Base-by-base conservation (phyloP, 495 filamentous ascomycete species). In the Hypoxylon fragiforme region DNA sequence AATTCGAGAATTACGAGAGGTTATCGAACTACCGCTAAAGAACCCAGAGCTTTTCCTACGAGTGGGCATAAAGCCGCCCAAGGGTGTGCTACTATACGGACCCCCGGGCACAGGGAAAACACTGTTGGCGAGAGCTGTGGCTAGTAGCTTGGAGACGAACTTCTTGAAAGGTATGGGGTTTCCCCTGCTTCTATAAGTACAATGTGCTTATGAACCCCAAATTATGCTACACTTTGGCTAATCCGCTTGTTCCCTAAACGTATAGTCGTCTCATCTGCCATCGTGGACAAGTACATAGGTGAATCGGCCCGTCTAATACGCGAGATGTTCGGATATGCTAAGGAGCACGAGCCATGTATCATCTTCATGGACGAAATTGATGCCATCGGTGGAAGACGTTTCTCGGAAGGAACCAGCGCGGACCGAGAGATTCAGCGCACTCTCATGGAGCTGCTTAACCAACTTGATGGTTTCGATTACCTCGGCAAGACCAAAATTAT, bases 351-450 rank as follows among this genome's bases (percentile, higher is more conserved):
- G 69, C 95, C 95, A 36, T 99, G 95, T 72, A 97, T 99, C 68
- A 99, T 99, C 73, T 99, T 99, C 83, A 99, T 99, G 95, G 95
- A 99, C 78, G 95, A 99, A 71, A 99, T 99, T 70, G 95, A 99
- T 67, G 95, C 95, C 63, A 99, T 99, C 67, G 95, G 95, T 68
- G 95, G 95, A 46, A 84, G 95, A 63, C 83, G 95, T 59, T 99
- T 99, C 66, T 95, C 89, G n/a, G 95, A 99, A 70, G 95, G 95
- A 60, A 99, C 95, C 49, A 95, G 90, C 24, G 95, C 95, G 18
- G 95, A 99, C 76, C 87, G 95, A 60, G 95, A 99, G 72, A 99
- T 99, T 61, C 95, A 99, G 77, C 89, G 95, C 52, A 99, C 95
- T 31, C 79, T 99, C 54, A 99, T 99, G 95, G 95, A 99, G 68